These are phyloP conservation scores for Thermomyces lanuginosus DNA, from an alignment of 2,329 filamentous ascomycete species.

Conservation along the genomic window DNA sequence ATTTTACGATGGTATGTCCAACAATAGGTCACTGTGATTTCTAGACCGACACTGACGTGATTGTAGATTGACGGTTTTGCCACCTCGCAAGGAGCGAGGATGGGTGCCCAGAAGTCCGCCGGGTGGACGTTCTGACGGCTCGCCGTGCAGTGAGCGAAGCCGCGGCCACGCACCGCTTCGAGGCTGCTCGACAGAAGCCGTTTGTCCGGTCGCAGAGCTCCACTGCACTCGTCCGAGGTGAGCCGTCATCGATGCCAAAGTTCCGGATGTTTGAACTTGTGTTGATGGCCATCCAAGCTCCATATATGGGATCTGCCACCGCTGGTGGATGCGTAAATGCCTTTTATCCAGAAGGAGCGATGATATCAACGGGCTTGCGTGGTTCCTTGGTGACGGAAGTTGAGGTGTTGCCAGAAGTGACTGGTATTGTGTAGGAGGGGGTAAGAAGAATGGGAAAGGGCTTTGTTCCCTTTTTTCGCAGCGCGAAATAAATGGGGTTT, in stretches of 20 bases:
- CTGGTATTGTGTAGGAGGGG: too few species aligned
- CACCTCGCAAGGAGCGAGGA: conserved; percentile 80
- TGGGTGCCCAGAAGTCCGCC: conserved; percentile 46
- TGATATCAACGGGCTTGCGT: too few species aligned
- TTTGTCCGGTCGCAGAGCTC: conserved; percentile 17
- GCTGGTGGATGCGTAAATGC: too few species aligned
- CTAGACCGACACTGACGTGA: conserved; percentile 3
- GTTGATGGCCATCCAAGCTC: conserved; percentile 30
- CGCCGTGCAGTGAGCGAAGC: conserved; percentile 26
- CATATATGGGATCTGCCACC: conserved; percentile 20
- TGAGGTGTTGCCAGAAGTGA: too few species aligned
- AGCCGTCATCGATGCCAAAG: conserved; percentile 5
- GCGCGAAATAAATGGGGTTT: too few species aligned
- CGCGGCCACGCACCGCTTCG: conserved; percentile 18
- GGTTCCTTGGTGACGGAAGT: too few species aligned
- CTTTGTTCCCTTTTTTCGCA: too few species aligned
- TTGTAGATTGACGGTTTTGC: conserved; percentile 70
- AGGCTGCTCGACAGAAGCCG: conserved; percentile 17
- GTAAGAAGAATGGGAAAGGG: too few species aligned
- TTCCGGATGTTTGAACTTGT: too few species aligned
- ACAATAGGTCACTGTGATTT: conserved; percentile 3
- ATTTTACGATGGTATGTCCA: conserved; percentile 55
- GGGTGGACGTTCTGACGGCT: conserved; percentile 39
- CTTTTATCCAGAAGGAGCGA: too few species aligned
- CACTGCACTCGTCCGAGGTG: conserved; percentile 26